These are phyloP conservation scores for Puccinia coronata DNA, from an alignment of 1,284 basidiomycete genomes.

Conservation along the genomic window DNA sequence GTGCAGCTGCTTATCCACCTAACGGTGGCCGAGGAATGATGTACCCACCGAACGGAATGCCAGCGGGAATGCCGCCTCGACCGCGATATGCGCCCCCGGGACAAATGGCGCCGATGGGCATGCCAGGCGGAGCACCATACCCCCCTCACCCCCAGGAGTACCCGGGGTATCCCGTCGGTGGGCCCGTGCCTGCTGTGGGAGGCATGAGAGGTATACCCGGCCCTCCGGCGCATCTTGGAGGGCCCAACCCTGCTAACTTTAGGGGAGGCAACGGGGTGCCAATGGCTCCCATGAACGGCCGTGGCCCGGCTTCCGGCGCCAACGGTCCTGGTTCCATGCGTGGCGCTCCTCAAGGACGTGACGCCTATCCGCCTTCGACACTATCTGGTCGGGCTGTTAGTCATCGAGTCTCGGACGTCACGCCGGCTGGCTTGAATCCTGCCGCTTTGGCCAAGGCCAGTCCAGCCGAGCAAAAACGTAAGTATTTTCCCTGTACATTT, in stretches of 20 bases:
- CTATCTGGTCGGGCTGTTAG: conserved; percentile 32
- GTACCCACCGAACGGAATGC: conserved; percentile 65
- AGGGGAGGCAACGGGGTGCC: conserved; percentile 26
- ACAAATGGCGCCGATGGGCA: conserved; percentile 70
- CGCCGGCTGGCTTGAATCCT: conserved; percentile 59
- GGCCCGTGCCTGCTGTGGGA: conserved; percentile 56
- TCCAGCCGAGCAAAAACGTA: conserved; percentile 92
- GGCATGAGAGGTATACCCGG: conserved; percentile 52
- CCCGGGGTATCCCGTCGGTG: conserved; percentile 61
- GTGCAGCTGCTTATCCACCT: conserved; percentile 59
- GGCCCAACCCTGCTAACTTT: conserved; percentile 45
- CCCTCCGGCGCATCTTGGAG: conserved; percentile 53
- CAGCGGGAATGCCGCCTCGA: conserved; percentile 75
- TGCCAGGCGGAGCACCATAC: conserved; percentile 58
- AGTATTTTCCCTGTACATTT: conserved; percentile 59
- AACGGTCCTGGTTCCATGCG: conserved; percentile 21
- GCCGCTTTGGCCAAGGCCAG: conserved; percentile 70
- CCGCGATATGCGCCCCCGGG: conserved; percentile 76
- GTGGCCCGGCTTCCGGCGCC: conserved; percentile 29
- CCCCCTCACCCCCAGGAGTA: conserved; percentile 54
- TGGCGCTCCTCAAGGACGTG: conserved; percentile 30
- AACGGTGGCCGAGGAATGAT: conserved; percentile 78
- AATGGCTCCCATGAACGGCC: conserved; percentile 41
- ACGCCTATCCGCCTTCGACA: conserved; percentile 13
- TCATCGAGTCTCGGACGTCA: conserved; percentile 34